Conservation (phyloP, 2,329 filamentous ascomycete genomes). For the Cercospora zeae-maydis region DNA sequence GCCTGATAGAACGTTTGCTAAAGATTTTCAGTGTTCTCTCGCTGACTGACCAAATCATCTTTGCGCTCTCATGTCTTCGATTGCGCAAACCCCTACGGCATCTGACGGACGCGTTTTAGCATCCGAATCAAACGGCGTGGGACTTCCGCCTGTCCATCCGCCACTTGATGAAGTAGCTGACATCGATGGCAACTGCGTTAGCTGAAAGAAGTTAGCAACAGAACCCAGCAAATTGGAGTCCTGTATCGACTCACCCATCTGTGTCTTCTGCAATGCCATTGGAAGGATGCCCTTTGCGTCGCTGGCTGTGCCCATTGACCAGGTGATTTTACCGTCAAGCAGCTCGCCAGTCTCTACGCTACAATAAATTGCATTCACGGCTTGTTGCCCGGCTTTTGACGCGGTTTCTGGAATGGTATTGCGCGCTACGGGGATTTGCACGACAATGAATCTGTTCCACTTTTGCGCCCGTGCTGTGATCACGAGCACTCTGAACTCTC, state of each 20-base stretch:
- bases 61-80: not conserved
- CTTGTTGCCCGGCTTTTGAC: slow-evolving; percentile 25
- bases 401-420: not conserved
- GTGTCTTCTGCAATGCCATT: slow-evolving; percentile 61
- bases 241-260: slow-evolving; percentile 39
- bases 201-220: slow-evolving; percentile 35
- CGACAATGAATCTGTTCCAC: slow-evolving; percentile 33
- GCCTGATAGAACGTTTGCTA: not conserved
- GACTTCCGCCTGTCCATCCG: slow-evolving; percentile 32
- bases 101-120: not conserved
- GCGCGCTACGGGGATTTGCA: slow-evolving; percentile 39
- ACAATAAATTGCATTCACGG: slow-evolving; percentile 36
- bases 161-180: slow-evolving; percentile 65
- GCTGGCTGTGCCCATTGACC: slow-evolving; percentile 74
- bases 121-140: not conserved
- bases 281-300: slow-evolving; percentile 67
- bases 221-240: not conserved
- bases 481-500: slow-evolving; percentile 65
- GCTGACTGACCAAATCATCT: not conserved
- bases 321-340: slow-evolving; percentile 52
- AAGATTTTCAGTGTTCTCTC: not conserved
- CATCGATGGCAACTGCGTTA: slow-evolving; percentile 65
- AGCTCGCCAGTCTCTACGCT: slow-evolving; percentile 52
- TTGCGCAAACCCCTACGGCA: not conserved
- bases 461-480: slow-evolving; percentile 45